phyloP scores from a whole-genome alignment of 805 yeast genomes.

The Pichia scutulata region DNA sequence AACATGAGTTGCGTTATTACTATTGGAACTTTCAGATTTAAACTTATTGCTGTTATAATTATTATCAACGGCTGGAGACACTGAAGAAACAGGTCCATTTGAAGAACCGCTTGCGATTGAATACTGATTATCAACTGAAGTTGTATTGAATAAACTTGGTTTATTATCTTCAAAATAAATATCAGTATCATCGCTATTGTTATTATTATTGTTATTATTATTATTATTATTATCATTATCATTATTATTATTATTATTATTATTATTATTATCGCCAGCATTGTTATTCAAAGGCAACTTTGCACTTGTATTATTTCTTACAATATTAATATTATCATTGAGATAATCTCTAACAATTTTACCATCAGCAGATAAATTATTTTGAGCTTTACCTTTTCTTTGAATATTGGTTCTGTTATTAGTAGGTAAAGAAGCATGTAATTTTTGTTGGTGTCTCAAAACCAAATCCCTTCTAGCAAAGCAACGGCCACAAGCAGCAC shows the following conservation, averaged over 20 bases:
- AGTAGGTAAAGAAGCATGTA: conserved; percentile 54
- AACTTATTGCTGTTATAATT: conserved; percentile 11
- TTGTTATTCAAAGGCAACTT: conserved; percentile 34
- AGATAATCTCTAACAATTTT: conserved; percentile 29
- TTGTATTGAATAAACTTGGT: conserved; percentile 6
- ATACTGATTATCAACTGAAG: background rate
- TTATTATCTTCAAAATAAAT: conserved; percentile 1
- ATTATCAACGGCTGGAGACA: conserved; percentile 6
- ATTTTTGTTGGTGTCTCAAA: conserved; percentile 88
- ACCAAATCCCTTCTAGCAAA: conserved; percentile 88
- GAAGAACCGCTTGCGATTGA: background rate
- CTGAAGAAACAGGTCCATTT: conserved; percentile 3
- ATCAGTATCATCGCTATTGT: background rate
- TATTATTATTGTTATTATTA: background rate
- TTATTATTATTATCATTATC: background rate
- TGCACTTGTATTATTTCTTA: conserved; percentile 43
- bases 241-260: background rate
- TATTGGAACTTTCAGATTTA: conserved; percentile 7
- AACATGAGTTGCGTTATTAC: conserved; percentile 8
- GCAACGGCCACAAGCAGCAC: conserved; percentile 93
- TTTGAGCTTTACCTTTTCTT: conserved; percentile 26
- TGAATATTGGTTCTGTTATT: conserved; percentile 27
- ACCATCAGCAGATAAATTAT: conserved; percentile 22
- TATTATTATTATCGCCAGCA: background rate
- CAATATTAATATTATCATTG: conserved; percentile 45